Conservation (phyloP, 768 basidiomycete species). For the Tulasnella sp. region DNA sequence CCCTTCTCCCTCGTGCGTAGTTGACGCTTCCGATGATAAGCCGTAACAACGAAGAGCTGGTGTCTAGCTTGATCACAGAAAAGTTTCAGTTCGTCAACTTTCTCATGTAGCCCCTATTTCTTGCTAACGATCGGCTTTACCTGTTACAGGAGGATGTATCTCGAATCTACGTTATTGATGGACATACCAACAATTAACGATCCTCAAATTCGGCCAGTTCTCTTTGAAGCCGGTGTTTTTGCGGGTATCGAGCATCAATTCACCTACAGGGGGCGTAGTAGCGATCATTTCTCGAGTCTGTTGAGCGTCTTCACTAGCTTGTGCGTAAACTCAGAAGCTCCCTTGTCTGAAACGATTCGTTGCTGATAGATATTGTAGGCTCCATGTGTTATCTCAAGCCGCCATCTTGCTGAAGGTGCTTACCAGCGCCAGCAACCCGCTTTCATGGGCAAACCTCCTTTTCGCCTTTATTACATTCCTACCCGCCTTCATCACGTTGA, state of each 20-base stretch:
- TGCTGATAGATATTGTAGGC: neutral
- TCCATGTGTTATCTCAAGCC: neutral
- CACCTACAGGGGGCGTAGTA: conserved; percentile 2
- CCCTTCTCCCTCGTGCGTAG: neutral
- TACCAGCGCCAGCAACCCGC: neutral
- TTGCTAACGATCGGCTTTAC: neutral
- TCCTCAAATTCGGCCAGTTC: neutral
- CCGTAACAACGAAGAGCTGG: neutral
- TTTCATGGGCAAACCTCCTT: neutral
- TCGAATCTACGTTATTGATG: conserved; percentile 2
- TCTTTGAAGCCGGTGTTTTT: conserved; percentile 10
- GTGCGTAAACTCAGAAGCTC: neutral
- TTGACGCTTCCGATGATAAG: neutral
- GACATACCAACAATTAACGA: conserved; percentile 12
- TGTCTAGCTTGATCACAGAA: neutral
- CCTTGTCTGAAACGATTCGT: conserved; percentile 2
- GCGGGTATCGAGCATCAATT: conserved; percentile 4
- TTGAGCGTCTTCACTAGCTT: no score
- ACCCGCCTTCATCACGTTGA: conserved; percentile 1
- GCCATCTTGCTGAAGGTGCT: neutral
- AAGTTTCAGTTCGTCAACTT: conserved; percentile 3
- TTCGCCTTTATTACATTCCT: conserved; percentile 8
- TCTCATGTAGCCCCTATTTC: neutral
- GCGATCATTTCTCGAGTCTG: no score
- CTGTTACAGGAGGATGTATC: conserved; percentile 4